These are phyloP conservation scores for Aspergillus sp. DNA, from an alignment of 2,329 filamentous ascomycete species.

Conservation along the genomic window DNA sequence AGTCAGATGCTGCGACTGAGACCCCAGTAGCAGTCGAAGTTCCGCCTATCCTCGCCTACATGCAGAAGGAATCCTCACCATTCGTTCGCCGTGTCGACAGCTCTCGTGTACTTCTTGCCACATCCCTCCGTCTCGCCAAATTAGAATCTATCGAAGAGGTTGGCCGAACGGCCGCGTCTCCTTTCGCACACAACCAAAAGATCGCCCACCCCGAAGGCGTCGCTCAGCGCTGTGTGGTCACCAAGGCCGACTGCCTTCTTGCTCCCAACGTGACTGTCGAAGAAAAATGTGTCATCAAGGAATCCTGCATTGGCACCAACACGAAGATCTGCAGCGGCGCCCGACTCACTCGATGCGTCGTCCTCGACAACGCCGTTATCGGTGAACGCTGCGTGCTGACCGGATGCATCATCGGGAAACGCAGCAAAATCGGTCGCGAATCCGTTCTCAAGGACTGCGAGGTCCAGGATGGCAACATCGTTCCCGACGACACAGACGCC, in stretches of 20 bases:
- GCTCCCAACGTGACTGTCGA: conserved; percentile 87
- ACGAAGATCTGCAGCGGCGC: conserved; percentile 85
- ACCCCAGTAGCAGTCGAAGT: not conserved
- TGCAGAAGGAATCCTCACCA: conserved; percentile 58
- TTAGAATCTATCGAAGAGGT: conserved; percentile 66
- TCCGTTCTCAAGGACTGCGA: conserved; percentile 84
- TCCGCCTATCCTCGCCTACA: conserved; percentile 77
- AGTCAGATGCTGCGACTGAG: conserved; percentile 23
- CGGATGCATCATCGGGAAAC: conserved; percentile 79
- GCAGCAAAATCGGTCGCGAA: conserved; percentile 77
- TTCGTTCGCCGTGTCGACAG: conserved; percentile 88
- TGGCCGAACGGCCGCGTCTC: conserved; percentile 59
- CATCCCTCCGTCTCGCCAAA: conserved; percentile 85
- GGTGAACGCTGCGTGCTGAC: conserved; percentile 82
- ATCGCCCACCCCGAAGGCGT: conserved; percentile 81
- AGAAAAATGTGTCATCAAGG: conserved; percentile 88
- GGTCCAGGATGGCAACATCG: conserved; percentile 79
- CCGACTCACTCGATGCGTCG: conserved; percentile 78
- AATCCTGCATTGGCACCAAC: conserved; percentile 81
- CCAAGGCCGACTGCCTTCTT: conserved; percentile 76
- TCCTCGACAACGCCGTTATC: conserved; percentile 90
- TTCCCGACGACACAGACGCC: conserved; percentile 72
- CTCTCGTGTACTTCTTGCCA: conserved; percentile 73
- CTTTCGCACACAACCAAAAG: conserved; percentile 76
- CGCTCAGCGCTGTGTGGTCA: conserved; percentile 77